Base-by-base conservation (phyloP, 2,329 filamentous ascomycete genomes). In the Botrytis byssoidea region DNA sequence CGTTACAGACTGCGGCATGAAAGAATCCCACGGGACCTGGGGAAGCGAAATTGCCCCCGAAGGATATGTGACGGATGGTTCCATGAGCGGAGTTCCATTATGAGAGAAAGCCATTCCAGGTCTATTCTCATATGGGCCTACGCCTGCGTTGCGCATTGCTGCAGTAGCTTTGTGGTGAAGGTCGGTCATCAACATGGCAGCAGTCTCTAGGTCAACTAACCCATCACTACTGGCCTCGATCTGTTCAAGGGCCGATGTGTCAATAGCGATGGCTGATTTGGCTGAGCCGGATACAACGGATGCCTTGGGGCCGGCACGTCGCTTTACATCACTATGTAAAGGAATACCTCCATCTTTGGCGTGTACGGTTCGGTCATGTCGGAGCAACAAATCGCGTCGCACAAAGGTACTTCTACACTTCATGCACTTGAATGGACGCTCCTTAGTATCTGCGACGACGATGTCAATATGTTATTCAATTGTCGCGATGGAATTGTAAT, bases 361-460 rank as follows among this genome's bases (percentile, higher is more conserved):
- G 85, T 99, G 96, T 77, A 99, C 96, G 77, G 96, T 99, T 81
- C 96, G 93, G 84, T 99, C 96, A 86, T 99, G 96, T 83, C 96
- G 93, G 78, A 99, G 90, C 71, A 99, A 91, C 76, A 99, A 88
- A 85, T 99, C 96, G 84, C 96, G 93, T 83, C 96, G 93, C 80
- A 99, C 96, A 83, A 99, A 99, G 75, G 96, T 99, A 87, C 95
- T 98, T 81, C 95, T 90, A 84, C 96, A 99, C 86, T 99, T 99
- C 86, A 94, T 88, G 85, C 96, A 99, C 84, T 98, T 98, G 88
- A 99, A 99, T 55, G 96, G 96, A 76, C 96, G 92, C 85, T 98
- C 96, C 85, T 99, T 99, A 77, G 96, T 99, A 84, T 98, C 95
- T 98, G 83, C 75, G 22, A 67, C 74, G 75, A 76, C 22, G 59